These are phyloP conservation scores for Apophysomyces variabilis DNA, from an alignment of 371 early-diverging fungal genomes.

Conservation along the genomic window DNA sequence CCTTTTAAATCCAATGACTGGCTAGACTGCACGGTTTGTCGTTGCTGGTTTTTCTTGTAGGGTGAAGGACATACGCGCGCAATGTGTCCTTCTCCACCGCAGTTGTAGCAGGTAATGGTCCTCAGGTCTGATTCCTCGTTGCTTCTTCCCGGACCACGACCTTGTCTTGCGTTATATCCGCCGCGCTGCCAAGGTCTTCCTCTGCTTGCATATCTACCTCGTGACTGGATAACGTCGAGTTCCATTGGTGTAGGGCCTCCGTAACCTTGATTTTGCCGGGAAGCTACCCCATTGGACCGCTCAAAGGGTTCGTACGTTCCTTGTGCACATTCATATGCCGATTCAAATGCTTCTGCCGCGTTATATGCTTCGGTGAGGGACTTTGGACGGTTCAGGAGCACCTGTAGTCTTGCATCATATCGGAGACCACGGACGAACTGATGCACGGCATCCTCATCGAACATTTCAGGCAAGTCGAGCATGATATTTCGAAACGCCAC, in stretches of 20 bases:
- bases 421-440: slow-evolving; percentile 18
- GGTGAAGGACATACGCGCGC: no score
- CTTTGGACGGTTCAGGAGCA: slow-evolving; percentile 8
- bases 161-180: no score
- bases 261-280: not conserved
- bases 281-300: not conserved
- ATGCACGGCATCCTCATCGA: slow-evolving; percentile 16
- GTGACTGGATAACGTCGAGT: not conserved
- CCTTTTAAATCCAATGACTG: no score
- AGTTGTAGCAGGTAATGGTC: no score
- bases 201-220: no score
- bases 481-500: slow-evolving; percentile 16
- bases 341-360: slow-evolving; percentile 1
- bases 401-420: slow-evolving; percentile 18
- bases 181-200: no score
- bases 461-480: slow-evolving; percentile 21
- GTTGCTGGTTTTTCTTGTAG: no score
- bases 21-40: no score
- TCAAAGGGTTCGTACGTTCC: not conserved
- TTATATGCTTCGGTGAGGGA: slow-evolving; percentile 9
- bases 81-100: no score
- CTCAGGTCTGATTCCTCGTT: no score
- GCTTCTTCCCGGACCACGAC: no score
- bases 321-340: not conserved
- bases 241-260: not conserved